phyloP scores from a whole-genome alignment of 1,284 basidiomycete genomes.

The Moesziomyces sp. region DNA sequence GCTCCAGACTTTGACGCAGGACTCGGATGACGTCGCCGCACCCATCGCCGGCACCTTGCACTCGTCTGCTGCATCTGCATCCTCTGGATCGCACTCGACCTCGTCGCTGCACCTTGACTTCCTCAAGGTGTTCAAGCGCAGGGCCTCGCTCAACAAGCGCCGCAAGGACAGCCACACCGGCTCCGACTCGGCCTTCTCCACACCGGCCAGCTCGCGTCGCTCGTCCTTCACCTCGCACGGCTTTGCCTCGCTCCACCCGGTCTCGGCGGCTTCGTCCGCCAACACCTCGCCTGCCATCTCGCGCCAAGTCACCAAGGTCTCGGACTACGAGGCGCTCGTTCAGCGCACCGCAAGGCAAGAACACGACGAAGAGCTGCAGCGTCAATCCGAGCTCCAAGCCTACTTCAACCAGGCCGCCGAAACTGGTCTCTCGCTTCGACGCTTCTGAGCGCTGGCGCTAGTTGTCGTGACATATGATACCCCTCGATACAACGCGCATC shows the following conservation, averaged over 20 bases:
- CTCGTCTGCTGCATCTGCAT: neutral
- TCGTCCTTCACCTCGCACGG: conserved; percentile 34
- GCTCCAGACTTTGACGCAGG: conserved; percentile 28
- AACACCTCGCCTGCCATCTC: conserved; percentile 42
- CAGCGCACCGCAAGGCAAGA: conserved; percentile 21
- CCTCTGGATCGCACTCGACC: conserved; percentile 4
- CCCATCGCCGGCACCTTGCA: conserved; percentile 4
- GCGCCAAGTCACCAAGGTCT: conserved; percentile 33
- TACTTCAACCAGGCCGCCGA: conserved; percentile 34
- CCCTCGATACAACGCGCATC: neutral
- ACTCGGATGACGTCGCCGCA: conserved; percentile 17
- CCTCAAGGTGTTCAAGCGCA: conserved; percentile 25
- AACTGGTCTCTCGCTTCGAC: conserved; percentile 25
- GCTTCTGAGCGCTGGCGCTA: conserved; percentile 15
- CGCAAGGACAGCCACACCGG: conserved; percentile 3
- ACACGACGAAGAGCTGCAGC: conserved; percentile 21
- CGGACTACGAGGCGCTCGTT: conserved; percentile 37
- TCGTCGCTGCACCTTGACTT: conserved; percentile 19
- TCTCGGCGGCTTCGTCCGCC: conserved; percentile 30
- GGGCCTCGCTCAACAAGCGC: conserved; percentile 5
- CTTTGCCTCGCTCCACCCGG: conserved; percentile 23
- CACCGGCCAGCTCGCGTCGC: conserved; percentile 31
- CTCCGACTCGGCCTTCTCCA: conserved; percentile 32
- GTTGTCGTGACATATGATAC: conserved; percentile 5
- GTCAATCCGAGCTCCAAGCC: conserved; percentile 24